Evolutionary conservation across 192 early-diverging fungal species (phyloP).

Genomic region (Irineochytrium annulatum): DNA sequence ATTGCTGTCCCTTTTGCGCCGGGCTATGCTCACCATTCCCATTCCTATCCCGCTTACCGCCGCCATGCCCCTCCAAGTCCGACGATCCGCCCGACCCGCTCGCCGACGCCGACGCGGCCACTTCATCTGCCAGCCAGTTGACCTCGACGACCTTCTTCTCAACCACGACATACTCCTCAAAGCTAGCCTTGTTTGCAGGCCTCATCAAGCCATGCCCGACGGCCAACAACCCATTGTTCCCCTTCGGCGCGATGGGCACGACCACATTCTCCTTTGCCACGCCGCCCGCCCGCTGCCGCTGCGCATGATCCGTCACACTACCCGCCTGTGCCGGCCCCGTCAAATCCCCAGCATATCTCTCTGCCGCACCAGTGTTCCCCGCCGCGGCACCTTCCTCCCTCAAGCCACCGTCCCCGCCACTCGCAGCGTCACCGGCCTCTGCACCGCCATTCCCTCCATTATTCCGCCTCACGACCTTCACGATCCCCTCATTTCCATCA

Average conservation of each 20-base stretch:
- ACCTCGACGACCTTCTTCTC: conserved; percentile 49
- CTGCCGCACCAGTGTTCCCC: not conserved
- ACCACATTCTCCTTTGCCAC: not conserved
- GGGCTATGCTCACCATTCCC: no score
- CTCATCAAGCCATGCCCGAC: not conserved
- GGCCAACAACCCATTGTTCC: not conserved
- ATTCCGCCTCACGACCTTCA: not conserved
- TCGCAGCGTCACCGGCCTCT: not conserved
- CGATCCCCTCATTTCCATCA: conserved; percentile 12
- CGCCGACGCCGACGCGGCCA: conserved; percentile 6
- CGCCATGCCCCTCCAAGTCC: no score
- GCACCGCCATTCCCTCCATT: conserved; percentile 1
- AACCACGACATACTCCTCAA: conserved; percentile 54
- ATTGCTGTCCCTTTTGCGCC: no score
- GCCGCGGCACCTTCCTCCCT: no score
- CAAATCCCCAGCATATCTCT: not conserved
- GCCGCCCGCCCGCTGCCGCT: not conserved
- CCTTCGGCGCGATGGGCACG: conserved; percentile 10
- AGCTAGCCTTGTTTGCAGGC: conserved; percentile 9
- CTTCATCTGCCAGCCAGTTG: conserved; percentile 46
- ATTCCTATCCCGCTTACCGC: no score
- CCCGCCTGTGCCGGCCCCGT: not conserved
- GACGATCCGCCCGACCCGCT: not conserved
- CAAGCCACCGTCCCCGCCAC: conserved; percentile 1
- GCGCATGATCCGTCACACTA: not conserved